phyloP scores from a whole-genome alignment of 1,284 basidiomycete genomes.

The Coniferiporia weirii region DNA sequence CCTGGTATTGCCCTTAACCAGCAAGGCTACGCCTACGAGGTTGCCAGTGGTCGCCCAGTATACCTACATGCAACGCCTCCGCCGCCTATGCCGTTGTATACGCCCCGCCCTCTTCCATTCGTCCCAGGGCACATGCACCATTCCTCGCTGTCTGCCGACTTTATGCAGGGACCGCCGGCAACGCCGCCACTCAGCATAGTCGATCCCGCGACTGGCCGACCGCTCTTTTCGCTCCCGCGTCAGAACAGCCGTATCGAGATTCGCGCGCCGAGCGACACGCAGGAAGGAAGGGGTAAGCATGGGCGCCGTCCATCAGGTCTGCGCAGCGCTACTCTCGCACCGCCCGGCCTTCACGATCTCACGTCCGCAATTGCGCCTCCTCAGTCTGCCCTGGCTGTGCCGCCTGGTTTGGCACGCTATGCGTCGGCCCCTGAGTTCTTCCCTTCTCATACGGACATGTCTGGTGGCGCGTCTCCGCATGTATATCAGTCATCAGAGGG shows the following conservation, averaged over 20 bases:
- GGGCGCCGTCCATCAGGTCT: conserved; percentile 34
- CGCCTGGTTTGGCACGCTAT: conserved; percentile 2
- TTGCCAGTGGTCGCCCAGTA: conserved; percentile 72
- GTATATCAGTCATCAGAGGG: conserved; percentile 17
- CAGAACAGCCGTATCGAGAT: conserved; percentile 69
- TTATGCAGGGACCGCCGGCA: conserved; percentile 49
- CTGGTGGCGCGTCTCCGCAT: neutral
- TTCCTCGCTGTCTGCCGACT: conserved; percentile 53
- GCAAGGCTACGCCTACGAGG: conserved; percentile 71
- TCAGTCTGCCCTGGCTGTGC: neutral
- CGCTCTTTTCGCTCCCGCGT: conserved; percentile 69
- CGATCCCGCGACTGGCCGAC: conserved; percentile 54
- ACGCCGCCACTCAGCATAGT: conserved; percentile 52
- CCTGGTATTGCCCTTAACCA: conserved; percentile 69
- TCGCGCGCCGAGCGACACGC: conserved; percentile 51
- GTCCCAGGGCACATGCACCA: conserved; percentile 57
- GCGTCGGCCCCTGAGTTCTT: conserved; percentile 5
- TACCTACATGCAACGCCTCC: conserved; percentile 55
- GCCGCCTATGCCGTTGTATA: conserved; percentile 43
- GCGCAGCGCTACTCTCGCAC: conserved; percentile 22
- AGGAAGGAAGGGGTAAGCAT: conserved; percentile 24
- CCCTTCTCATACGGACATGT: neutral
- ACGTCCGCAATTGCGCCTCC: neutral
- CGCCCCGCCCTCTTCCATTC: conserved; percentile 54
- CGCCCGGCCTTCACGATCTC: neutral